Base-by-base conservation (phyloP, 140 eudicot genomes). In the Stevia rebaudiana region DNA sequence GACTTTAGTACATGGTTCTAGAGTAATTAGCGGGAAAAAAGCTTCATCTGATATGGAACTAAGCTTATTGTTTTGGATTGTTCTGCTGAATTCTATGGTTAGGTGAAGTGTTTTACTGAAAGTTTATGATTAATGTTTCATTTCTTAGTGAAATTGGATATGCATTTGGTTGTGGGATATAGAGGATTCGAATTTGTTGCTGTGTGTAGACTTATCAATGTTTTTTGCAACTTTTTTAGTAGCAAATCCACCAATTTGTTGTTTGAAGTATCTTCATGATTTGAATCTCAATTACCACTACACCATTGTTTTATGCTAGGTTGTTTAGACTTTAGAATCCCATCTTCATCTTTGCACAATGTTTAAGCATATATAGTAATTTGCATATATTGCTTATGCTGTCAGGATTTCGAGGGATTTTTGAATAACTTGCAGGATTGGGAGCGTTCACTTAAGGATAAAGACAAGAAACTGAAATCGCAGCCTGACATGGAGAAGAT, bases 371-470 rank as follows among this genome's bases (percentile, higher is more conserved):
- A 9, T 21, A 30, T 47, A 37, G 68, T 48, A 74, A 67, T 25
- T 67, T 68, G 59, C 57, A 40, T 70, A n/a, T 41, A 59, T 59
- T 73, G 48, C 36, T 57, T 76, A 67, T 67, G 9, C 18, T 50
- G 76, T 70, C 87, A 92, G 98, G 91, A 85, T 76, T 83, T 87
- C 72, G 80, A 85, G 80, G 98, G 98, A 30, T 83, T 92, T 69
- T 65, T 92, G 78, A 85, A 76, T 81, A 86, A 92, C 74, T 83
- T 92, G 78, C 90, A 92, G 81, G 89, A 92, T 18, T 92, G 96
- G 96, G 98, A 91, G 22, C 61, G 73, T 49, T 79, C 95, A 15
- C 48, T 77, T 37, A 85, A 85, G 74, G 89, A 81, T 56, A 88
- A 87, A 55, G 85, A 85, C 61, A 82, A 81, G 86, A 82, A 84